Base-by-base conservation (phyloP, 179 eudicot species). In the Beta macrorhiza region DNA sequence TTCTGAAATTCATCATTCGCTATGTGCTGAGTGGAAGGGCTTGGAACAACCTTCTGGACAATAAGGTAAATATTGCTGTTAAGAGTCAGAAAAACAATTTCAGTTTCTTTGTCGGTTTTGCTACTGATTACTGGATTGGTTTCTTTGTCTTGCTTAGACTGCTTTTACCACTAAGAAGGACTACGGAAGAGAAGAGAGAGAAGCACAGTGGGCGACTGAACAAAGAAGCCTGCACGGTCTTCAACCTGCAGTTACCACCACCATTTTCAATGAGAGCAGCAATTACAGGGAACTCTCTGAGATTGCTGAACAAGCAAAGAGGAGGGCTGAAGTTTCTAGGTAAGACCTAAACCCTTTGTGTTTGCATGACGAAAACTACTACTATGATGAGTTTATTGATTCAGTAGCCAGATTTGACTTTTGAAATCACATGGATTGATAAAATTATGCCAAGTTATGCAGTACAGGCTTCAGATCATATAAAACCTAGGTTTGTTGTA, bases 281-380 rank as follows among this genome's bases (percentile, higher is more conserved):
- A 86, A 49, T 57, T 85, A 85, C 70, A 72, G 86, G 25, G 90
- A 87, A 79, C 88, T 87, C 49, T 87, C 90, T 0, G 90, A 87
- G 82, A 87, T 85, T 45, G 90, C 88, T 12, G 90, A 87, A 76
- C 90, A 87, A 81, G 90, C 90, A 0, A 87, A 85, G 74, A 79
- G 90, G 70, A 82, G 90, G 13, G 90, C 90, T 62, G 90, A 87
- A 78, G 88, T 88, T 74, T 84, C 88, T 32, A 86, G 90, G 88
- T 88, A 79, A 74, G 58, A 8, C 47, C 11, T n/a, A 20, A 20
- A 53, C 81, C 22, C 67, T 44, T 67, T 5, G 3, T 42, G 72
- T 44, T 67, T 14, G 49, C 72, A 14, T 67, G 67, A 63, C 1
- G 19, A 22, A 22, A 17, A 61, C 25, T 17, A 61, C 64, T 61